A percentile compares a stretch with the other conserved stretches of the same genome.
phyloP scores from a whole-genome alignment of 2,329 filamentous ascomycete genomes.

The Pseudohalonectria lignicola region DNA sequence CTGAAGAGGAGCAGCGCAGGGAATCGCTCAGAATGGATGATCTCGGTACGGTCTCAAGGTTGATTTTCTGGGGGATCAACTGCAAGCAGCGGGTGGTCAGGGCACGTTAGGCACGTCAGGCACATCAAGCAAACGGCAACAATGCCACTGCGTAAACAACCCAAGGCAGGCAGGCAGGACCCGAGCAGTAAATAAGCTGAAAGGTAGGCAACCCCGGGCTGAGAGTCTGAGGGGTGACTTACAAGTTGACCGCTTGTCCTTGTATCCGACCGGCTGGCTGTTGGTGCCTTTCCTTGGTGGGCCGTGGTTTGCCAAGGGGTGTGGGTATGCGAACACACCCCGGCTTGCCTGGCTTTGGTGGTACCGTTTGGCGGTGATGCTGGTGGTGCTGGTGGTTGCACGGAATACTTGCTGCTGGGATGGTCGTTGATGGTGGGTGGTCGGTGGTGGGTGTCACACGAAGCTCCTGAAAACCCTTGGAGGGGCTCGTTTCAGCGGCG shows the following conservation, averaged over 20 bases:
- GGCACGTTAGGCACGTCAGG: background rate
- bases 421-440: no score
- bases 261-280: no score
- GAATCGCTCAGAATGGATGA: background rate
- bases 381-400: no score
- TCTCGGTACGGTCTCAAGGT: constrained; percentile 3
- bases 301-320: no score
- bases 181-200: background rate
- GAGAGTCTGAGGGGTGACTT: no score
- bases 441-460: constrained; percentile 1
- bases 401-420: no score
- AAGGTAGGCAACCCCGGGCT: no score
- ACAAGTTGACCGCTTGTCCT: background rate
- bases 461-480: constrained; percentile 2
- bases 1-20: background rate
- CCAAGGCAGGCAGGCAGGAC: background rate
- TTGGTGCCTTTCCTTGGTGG: no score
- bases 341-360: no score
- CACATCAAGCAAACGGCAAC: background rate
- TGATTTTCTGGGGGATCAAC: constrained; percentile 6
- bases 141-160: no score
- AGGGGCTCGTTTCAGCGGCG: constrained; percentile 20
- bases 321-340: no score
- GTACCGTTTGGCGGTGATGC: no score
- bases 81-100: background rate